Evolutionary conservation across 306 rosid species (phyloP).

Genomic region (Vicia sativa): DNA sequence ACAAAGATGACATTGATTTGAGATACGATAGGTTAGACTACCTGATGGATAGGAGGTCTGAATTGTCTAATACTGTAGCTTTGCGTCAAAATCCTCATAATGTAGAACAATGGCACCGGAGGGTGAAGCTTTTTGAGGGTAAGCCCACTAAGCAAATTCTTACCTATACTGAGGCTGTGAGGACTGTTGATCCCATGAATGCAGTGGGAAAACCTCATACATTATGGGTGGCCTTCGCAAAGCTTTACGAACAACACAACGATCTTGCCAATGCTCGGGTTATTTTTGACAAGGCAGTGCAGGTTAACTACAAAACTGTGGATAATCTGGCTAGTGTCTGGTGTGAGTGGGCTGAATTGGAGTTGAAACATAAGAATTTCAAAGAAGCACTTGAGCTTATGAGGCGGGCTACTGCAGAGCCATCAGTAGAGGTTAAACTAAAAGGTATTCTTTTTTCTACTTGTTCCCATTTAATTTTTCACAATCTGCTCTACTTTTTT

Average conservation of each 20-base stretch:
- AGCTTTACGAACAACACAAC: slow-evolving; percentile 71
- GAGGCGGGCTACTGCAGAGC: slow-evolving; percentile 98
- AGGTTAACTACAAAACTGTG: slow-evolving; percentile 87
- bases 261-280: slow-evolving; percentile 91
- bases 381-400: slow-evolving; percentile 77
- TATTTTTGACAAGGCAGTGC: slow-evolving; percentile 92
- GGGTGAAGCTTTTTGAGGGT: slow-evolving; percentile 94
- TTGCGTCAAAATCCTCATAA: slow-evolving; percentile 93
- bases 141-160: slow-evolving; percentile 92
- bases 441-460: slow-evolving; percentile 59
- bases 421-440: slow-evolving; percentile 90
- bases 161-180: slow-evolving; percentile 93
- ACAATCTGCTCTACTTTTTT: not conserved
- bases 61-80: slow-evolving; percentile 88
- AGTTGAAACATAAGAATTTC: slow-evolving; percentile 74
- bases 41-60: slow-evolving; percentile 92
- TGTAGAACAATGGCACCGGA: slow-evolving; percentile 96
- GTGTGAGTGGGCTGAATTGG: slow-evolving; percentile 99
- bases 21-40: too few relatives aligned
- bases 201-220: slow-evolving; percentile 98
- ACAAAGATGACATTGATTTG: too few relatives aligned
- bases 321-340: slow-evolving; percentile 90
- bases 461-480: slow-evolving; percentile 8
- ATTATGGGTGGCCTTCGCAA: slow-evolving; percentile 90
- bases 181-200: slow-evolving; percentile 90